Evolutionary conservation across 225 moss, liverwort and hornwort genomes (phyloP), one percentile per base, ranked within the genome.

Genomic region (Marchantia paleacea): DNA sequence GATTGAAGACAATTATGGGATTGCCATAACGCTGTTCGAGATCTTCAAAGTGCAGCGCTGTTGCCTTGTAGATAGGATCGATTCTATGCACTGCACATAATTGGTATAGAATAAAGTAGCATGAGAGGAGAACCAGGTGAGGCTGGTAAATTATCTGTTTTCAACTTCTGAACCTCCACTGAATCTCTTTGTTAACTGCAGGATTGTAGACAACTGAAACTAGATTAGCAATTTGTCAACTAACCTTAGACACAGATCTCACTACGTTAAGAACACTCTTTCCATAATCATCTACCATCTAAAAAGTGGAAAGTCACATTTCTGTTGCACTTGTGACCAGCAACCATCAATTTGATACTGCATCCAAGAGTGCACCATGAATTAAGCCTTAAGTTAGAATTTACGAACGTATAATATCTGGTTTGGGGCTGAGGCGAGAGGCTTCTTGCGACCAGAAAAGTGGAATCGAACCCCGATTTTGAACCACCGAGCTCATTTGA

Each of bases 381-480:
- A 48, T 51, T 0, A 52, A 72, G 72, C 11, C 48, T n/a, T 51
- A 1, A 30, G 55, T 75, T 20, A 57, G 16, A 39, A 26, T 18
- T 14, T 69, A 81, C 95, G 83, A 88, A 96, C 93, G 84, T 15
- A 93, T 87, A 67, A 94, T 96, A 75, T 94, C 96, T 75, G 96
- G 96, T 85, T 96, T 96, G 53, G 94, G 90, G 85, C 90, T 96
- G 10, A 96, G 91, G 53, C 90, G 89, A 63, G 94, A 96, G 54
- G 91, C 82, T 78, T 94, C 94, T 62, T 96, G 96, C 63, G 94
- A 94, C 96, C 94, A 96, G 73, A 94, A 96, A 55, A 96, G 94
- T 39, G 96, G 96, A 80, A 96, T 96, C 9, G 96, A 96, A 66
- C 96, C 96, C 77, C 96, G 87, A 81, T 94, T 90, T 85, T 96